Base-by-base conservation (phyloP, 345 rosid genomes). In the Bruguiera gymnorhiza region DNA sequence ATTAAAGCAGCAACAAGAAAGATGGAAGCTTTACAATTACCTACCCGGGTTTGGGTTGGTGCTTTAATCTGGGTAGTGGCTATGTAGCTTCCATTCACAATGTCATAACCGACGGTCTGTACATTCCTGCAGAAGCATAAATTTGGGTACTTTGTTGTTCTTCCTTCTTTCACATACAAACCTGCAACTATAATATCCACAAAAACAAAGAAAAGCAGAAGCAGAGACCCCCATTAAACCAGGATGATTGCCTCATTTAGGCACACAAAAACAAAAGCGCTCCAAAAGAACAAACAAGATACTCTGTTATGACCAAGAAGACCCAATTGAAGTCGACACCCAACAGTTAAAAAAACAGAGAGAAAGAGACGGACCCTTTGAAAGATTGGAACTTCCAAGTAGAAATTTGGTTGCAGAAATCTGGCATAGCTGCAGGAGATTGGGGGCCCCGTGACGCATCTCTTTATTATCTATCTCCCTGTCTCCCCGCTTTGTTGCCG, bases 81-180 rank as follows among this genome's bases (percentile, higher is more conserved):
- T 8, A 82, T n/a, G 39, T 89, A 89, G 80, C 93, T 91, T 71
- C 87, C 80, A 62, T 75, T 76, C 30, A 83, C 76, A 62, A 84
- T 68, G 31, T 83, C 85, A 71, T 72, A 81, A 19, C 85, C 74
- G 65, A 75, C 39, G 2, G 92, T 84, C 68, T 91, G 97, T 60
- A 86, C 69, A 68, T 73, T 72, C 79, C 88, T 83, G 59, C 78
- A 76, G 10, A 82, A 86, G 71, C 87, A 86, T 64, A 57, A 75
- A 50, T 64, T 70, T 58, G 82, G 84, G 79, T 53, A 70, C 24
- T 71, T 43, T 27, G 29, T 79, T 21, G 53, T 62, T 16, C 72
- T 27, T 55, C 54, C 72, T 15, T 73, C 67, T 55, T 73, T 78
- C 27, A 20, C 48, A 66, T 29, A 63, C 20, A 65, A 70, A 32